phyloP scores from a whole-genome alignment of 768 basidiomycete genomes.

The Hypholoma sublateritium region DNA sequence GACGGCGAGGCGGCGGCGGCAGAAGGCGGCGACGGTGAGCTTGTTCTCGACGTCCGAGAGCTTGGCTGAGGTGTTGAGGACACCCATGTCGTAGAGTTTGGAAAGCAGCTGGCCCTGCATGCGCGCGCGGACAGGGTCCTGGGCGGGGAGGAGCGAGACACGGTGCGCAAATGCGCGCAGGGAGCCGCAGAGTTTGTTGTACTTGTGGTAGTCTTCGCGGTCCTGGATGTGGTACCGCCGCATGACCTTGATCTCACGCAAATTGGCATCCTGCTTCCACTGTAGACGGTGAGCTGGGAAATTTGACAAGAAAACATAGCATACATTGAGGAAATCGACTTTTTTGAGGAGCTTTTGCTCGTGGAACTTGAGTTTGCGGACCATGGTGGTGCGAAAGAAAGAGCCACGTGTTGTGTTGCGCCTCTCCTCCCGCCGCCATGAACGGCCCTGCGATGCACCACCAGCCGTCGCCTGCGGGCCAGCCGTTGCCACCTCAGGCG shows the following conservation, averaged over 20 bases:
- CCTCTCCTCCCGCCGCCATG: slow-evolving; percentile 11
- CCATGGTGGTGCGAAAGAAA: slow-evolving; percentile 46
- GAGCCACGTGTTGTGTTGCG: slow-evolving; percentile 36
- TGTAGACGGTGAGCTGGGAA: slow-evolving; percentile 29
- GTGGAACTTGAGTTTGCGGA: slow-evolving; percentile 94
- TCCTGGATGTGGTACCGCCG: slow-evolving; percentile 94
- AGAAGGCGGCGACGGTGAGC: slow-evolving; percentile 93
- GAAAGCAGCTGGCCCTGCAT: slow-evolving; percentile 88
- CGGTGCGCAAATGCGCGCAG: slow-evolving; percentile 85
- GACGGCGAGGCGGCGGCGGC: slow-evolving; percentile 87
- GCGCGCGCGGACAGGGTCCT: slow-evolving; percentile 83
- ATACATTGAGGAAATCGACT: slow-evolving; percentile 93
- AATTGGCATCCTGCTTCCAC: slow-evolving; percentile 96
- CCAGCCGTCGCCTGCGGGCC: slow-evolving; percentile 22
- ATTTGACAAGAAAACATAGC: slow-evolving; percentile 15
- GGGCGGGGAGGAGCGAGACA: slow-evolving; percentile 80
- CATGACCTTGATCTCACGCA: slow-evolving; percentile 92
- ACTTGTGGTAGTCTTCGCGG: slow-evolving; percentile 95
- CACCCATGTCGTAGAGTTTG: slow-evolving; percentile 97
- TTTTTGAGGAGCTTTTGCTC: slow-evolving; percentile 94
- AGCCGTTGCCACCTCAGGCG: slow-evolving; percentile 25
- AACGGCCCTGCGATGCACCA: slow-evolving; percentile 17
- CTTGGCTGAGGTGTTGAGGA: slow-evolving; percentile 83
- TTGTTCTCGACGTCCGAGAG: slow-evolving; percentile 96
- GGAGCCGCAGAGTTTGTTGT: slow-evolving; percentile 93